phyloP scores from a whole-genome alignment of 805 yeast species.

The Torulaspora maleeae region DNA sequence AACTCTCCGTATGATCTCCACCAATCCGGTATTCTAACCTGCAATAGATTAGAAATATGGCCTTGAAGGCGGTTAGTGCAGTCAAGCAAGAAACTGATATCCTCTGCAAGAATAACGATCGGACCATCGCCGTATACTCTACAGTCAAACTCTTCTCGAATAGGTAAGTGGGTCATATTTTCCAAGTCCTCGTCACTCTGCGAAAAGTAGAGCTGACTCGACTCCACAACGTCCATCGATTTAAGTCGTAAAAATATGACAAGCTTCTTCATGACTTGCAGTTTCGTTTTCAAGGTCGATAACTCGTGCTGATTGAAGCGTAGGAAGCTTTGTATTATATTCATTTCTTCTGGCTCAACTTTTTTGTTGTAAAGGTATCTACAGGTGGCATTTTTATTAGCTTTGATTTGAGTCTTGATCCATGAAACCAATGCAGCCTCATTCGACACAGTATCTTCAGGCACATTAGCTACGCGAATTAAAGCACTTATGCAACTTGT shows the following conservation, averaged over 20 bases:
- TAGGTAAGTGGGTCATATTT: background rate
- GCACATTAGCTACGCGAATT: conserved; percentile 8
- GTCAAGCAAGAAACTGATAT: conserved; percentile 16
- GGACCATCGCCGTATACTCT: conserved; percentile 7
- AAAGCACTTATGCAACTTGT: conserved; percentile 18
- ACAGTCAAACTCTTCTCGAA: background rate
- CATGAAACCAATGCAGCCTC: conserved; percentile 16
- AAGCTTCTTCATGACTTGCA: conserved; percentile 21
- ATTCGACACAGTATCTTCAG: conserved; percentile 5
- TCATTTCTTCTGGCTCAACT: conserved; percentile 30
- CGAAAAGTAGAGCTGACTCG: conserved; percentile 6
- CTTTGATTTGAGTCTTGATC: conserved; percentile 16
- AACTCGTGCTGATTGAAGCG: conserved; percentile 26
- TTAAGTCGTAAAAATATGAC: conserved; percentile 21
- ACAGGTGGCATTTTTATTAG: background rate
- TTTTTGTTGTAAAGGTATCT: conserved; percentile 5
- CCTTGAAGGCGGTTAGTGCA: conserved; percentile 26
- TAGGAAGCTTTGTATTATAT: conserved; percentile 25
- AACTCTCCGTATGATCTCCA: conserved; percentile 43
- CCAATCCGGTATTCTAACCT: conserved; percentile 40
- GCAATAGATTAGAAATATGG: conserved; percentile 34
- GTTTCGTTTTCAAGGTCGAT: conserved; percentile 7
- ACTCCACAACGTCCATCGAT: conserved; percentile 17
- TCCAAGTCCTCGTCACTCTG: conserved; percentile 3
- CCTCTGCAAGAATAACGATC: conserved; percentile 9